Conservation (phyloP, 2,329 filamentous ascomycete genomes). For the Penicillium janthinellum region DNA sequence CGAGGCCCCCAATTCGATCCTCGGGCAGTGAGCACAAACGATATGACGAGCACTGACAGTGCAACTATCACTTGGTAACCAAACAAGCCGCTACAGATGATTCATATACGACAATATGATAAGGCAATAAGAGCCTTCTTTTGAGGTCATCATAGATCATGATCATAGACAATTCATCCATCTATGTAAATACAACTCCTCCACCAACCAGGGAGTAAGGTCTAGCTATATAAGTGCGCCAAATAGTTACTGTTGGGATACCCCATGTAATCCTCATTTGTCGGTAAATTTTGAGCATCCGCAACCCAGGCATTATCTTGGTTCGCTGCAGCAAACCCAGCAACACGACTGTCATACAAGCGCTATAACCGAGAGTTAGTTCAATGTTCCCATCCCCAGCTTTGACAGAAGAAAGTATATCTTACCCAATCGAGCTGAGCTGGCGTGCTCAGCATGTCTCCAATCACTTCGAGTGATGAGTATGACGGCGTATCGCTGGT, state of each 20-base stretch:
- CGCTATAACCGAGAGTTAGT: constrained; percentile 14
- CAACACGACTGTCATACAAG: constrained; percentile 24
- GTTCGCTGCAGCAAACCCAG: constrained; percentile 10
- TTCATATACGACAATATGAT: too few species aligned
- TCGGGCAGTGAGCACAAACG: background rate
- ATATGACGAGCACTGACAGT: background rate
- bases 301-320: constrained; percentile 20
- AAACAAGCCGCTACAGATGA: background rate
- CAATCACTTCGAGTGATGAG: constrained; percentile 32
- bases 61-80: background rate
- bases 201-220: background rate
- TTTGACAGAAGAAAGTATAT: background rate
- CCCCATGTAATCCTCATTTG: constrained; percentile 6
- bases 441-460: constrained; percentile 37
- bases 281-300: background rate
- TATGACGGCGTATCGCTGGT: constrained; percentile 8
- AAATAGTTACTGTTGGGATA: background rate
- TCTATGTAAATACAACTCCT: background rate
- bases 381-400: background rate
- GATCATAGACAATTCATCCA: background rate
- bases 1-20: constrained; percentile 9
- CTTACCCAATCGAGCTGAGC: constrained; percentile 39
- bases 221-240: background rate
- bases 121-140: background rate
- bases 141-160: background rate